Evolutionary conservation across 1,284 basidiomycete genomes (phyloP).

Genomic region (Malassezia sp.): DNA sequence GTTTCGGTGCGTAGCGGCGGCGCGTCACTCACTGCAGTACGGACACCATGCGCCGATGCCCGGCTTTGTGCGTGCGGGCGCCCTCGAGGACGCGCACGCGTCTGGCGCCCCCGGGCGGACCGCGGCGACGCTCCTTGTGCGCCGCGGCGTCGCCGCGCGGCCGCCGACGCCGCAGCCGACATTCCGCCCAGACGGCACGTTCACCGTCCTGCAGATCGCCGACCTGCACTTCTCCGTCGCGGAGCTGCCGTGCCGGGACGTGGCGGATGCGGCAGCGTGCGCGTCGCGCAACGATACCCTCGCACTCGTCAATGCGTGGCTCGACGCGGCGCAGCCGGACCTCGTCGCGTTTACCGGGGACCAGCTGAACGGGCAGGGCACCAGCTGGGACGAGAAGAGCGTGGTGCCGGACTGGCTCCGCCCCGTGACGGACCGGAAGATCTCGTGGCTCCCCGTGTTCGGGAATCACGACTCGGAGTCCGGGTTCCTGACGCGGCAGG

Average conservation of each 20-base stretch:
- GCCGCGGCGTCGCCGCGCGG: constrained; percentile 20
- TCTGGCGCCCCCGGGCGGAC: constrained; percentile 15
- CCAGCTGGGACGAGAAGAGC: constrained; percentile 72
- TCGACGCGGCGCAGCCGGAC: constrained; percentile 70
- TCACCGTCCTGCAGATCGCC: constrained; percentile 41
- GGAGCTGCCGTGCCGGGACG: constrained; percentile 33
- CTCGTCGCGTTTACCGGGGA: constrained; percentile 58
- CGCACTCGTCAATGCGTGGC: constrained; percentile 25
- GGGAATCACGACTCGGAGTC: constrained; percentile 59
- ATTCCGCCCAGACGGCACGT: constrained; percentile 30
- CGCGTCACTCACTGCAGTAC: too few species aligned
- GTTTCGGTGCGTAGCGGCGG: constrained; percentile 38
- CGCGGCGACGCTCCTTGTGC: constrained; percentile 17
- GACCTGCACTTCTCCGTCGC: constrained; percentile 37
- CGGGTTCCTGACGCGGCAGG: constrained; percentile 24
- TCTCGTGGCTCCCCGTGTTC: constrained; percentile 81
- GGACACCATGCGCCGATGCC: constrained; percentile 34
- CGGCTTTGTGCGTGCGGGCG: constrained; percentile 25
- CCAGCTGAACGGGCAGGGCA: constrained; percentile 55
- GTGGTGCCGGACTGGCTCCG: constrained; percentile 76
- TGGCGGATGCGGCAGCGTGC: constrained; percentile 13
- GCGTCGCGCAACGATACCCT: constrained; percentile 29
- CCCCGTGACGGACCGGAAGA: constrained; percentile 61
- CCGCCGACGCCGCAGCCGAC: constrained; percentile 15
- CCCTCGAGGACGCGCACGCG: constrained; percentile 15